Evolutionary conservation across 1,284 basidiomycete species (phyloP).

Genomic region (Pseudozyma flocculosa): DNA sequence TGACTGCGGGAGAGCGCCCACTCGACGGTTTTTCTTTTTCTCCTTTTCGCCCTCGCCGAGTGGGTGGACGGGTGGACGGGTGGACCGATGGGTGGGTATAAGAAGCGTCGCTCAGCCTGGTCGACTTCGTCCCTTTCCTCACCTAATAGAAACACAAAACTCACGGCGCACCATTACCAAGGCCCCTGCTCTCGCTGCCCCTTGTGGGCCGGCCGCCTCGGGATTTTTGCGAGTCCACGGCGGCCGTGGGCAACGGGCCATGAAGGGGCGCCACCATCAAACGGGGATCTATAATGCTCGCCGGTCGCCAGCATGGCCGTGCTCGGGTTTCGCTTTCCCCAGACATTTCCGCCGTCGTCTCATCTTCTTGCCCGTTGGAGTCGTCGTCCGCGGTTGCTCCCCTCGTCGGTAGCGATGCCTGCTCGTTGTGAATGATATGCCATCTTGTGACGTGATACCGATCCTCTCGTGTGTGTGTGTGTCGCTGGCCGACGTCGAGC

Average conservation of each 20-base stretch:
- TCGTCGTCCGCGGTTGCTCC: not conserved
- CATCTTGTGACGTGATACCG: not conserved
- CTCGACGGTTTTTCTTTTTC: too few species aligned
- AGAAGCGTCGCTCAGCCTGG: too few species aligned
- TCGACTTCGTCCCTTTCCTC: conserved; percentile 17
- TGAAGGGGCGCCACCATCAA: conserved; percentile 22
- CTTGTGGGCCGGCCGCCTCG: too few species aligned
- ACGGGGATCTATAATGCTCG: conserved; percentile 38
- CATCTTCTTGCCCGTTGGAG: not conserved
- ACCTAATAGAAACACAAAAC: conserved; percentile 31
- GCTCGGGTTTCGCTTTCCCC: conserved; percentile 39
- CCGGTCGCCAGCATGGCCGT: conserved; percentile 14
- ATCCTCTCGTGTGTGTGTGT: not conserved
- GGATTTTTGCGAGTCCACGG: too few species aligned
- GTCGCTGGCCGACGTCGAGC: too few species aligned
- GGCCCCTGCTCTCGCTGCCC: conserved; percentile 15
- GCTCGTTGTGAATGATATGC: not conserved
- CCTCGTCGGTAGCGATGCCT: not conserved
- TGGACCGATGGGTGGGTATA: too few species aligned
- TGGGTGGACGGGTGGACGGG: too few species aligned
- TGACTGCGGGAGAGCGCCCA: too few species aligned
- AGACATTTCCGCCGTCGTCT: conserved; percentile 9
- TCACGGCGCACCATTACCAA: conserved; percentile 32
- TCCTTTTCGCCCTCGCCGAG: too few species aligned
- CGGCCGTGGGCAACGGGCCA: conserved; percentile 16